phyloP scores from a whole-genome alignment of 2,329 filamentous ascomycete genomes.

The Sphaerulina vaccinii region DNA sequence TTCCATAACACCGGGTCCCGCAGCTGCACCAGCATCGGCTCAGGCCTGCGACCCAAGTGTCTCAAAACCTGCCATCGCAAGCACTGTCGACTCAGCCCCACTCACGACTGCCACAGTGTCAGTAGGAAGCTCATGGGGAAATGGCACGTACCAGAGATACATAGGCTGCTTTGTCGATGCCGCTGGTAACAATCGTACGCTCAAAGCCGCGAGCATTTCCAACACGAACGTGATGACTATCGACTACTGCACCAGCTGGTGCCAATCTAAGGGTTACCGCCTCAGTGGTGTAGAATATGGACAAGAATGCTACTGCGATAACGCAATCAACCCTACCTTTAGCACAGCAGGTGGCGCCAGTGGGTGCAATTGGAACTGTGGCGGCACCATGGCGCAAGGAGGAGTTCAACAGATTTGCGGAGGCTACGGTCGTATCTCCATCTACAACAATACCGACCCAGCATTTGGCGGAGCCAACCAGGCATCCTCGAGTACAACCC shows the following conservation, averaged over 20 bases:
- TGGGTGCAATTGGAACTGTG: slow-evolving; percentile 31
- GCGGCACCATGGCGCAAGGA: slow-evolving; percentile 31
- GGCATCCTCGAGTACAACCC: too few relatives aligned
- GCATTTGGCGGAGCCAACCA: slow-evolving; percentile 26
- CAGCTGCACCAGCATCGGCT: slow-evolving; percentile 29
- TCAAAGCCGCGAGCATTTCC: slow-evolving; percentile 27
- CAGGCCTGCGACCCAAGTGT: slow-evolving; percentile 32
- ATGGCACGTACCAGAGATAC: slow-evolving; percentile 29
- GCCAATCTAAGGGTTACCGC: slow-evolving; percentile 32
- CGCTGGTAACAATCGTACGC: slow-evolving; percentile 25
- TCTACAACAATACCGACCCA: slow-evolving; percentile 38
- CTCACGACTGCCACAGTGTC: too few relatives aligned
- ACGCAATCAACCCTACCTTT: slow-evolving; percentile 35
- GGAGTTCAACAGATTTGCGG: slow-evolving; percentile 34
- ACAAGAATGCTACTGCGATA: slow-evolving; percentile 38
- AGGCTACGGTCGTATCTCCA: slow-evolving; percentile 32
- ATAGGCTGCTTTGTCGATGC: slow-evolving; percentile 41
- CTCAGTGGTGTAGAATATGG: slow-evolving; percentile 36
- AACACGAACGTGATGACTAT: slow-evolving; percentile 36
- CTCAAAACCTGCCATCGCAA: slow-evolving; percentile 26
- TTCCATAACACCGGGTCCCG: slow-evolving; percentile 34
- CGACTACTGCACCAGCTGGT: slow-evolving; percentile 37
- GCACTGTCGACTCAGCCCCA: slow-evolving; percentile 34
- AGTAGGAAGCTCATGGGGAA: slow-evolving; percentile 28
- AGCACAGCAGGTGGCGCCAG: too few relatives aligned